Base-by-base conservation (phyloP, 371 early-diverging fungal genomes). In the Lichtheimia hyalospora region DNA sequence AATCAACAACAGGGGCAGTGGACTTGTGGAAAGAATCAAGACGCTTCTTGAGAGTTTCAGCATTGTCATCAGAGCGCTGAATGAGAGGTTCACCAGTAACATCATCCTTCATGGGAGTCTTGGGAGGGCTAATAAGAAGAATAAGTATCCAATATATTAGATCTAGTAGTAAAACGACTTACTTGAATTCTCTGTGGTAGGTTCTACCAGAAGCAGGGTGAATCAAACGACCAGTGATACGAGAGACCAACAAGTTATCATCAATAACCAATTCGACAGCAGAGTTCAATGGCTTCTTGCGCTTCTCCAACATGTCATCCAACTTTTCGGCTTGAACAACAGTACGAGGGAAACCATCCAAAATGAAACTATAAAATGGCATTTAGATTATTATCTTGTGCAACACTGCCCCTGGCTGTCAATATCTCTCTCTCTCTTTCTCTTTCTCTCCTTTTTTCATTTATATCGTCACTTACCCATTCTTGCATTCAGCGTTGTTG, bases 311-410 rank as follows among this genome's bases (percentile, higher is more conserved):
- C 97, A 97, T 97, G 54, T 88, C 85, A 77, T 99, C 98, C 67
- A 99, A 84, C 87, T 95, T 97, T 75, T 97, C 92, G 23, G 99
- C 98, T 84, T 99, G 99, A 49, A 87, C 89, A 59, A 97, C 92
- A 44, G 97, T 99, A 69, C 99, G 92, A 59, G 99, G 99, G 91
- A 98, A 99, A 44, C 99, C 99, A 76, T 99, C 99, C n/a, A 99
- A 85, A 70, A 99, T 96, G 84, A 98, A 99, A 65, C 89, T 86
- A 68, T 10, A 49, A 56, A 57, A 42, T 27, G 49, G 21, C 39
- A 28, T 46, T 34, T 48, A 49, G 54, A 48, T 46, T 12, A 40
- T n/a, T 23, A 8, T 46, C 46, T 46, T 46, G 46, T 46, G 46
- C 46, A 46, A 46, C 46, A n/a, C 21, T n/a, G 21, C 18, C 46